Percentiles rank a stretch among this genome's conserved stretches.
These are phyloP conservation scores for Vitis amurensis DNA, from an alignment of 164 flowering plant genomes.

Conservation along the genomic window DNA sequence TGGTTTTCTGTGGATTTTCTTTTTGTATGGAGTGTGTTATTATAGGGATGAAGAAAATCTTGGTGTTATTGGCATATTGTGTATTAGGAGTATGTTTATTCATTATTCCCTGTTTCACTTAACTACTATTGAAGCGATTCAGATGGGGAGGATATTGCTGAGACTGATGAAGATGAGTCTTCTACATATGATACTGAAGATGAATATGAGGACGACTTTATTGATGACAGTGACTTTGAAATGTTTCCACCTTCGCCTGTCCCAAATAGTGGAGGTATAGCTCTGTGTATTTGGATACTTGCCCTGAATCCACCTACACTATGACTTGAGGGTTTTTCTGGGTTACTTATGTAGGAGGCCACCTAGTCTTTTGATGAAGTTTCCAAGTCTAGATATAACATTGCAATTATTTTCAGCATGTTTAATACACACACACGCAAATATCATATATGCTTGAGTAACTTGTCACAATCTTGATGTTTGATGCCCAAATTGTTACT, in stretches of 20 bases:
- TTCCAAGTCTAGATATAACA: no score
- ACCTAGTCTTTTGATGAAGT: no score
- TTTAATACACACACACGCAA: no score
- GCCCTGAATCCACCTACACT: no score
- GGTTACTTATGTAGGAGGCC: no score
- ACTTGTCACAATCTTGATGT: no score
- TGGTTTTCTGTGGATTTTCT: background rate
- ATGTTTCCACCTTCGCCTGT: constrained; percentile 43
- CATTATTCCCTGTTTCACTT: constrained; percentile 23
- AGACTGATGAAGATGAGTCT: constrained; percentile 54
- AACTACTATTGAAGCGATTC: constrained; percentile 47
- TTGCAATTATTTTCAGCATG: no score
- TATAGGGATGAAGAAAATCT: background rate
- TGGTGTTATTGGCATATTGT: background rate
- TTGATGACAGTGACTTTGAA: constrained; percentile 47
- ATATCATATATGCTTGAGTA: no score
- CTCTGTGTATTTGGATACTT: background rate
- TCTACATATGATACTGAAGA: constrained; percentile 48
- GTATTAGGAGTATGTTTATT: background rate
- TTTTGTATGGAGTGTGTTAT: background rate
- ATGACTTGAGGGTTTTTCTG: no score
- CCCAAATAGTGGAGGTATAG: constrained; percentile 78
- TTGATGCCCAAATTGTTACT: no score
- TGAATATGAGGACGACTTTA: constrained; percentile 49
- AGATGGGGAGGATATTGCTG: constrained; percentile 64